Percentiles rank a stretch among this genome's conserved stretches.
Evolutionary conservation across 2,329 filamentous ascomycete species (phyloP).

Genomic region (Pseudogymnoascus pannorum): DNA sequence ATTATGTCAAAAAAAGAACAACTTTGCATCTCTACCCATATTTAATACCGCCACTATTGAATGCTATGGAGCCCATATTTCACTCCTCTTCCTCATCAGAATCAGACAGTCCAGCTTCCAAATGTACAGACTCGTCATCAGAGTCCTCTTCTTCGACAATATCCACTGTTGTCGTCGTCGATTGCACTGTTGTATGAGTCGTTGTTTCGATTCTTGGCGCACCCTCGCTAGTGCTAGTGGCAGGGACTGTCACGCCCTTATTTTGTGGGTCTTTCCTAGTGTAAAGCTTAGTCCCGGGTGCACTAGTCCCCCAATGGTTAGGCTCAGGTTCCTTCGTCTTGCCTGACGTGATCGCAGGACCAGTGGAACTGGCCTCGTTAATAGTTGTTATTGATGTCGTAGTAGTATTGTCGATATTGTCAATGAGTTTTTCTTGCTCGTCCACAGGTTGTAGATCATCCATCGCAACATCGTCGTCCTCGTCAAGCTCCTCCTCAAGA

Average conservation of each 20-base stretch:
- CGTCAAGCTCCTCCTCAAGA: conserved; percentile 19
- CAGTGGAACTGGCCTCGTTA: neutral
- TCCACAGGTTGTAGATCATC: conserved; percentile 6
- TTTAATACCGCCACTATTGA: neutral
- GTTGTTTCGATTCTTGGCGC: conserved; percentile 10
- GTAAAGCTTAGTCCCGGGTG: conserved; percentile 21
- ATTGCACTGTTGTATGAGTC: conserved; percentile 4
- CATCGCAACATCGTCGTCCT: conserved; percentile 1
- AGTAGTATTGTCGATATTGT: conserved; percentile 24
- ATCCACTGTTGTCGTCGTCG: conserved; percentile 12
- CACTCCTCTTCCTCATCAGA: conserved; percentile 36
- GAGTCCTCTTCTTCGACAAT: conserved; percentile 32
- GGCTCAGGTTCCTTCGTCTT: neutral
- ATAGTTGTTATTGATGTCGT: neutral
- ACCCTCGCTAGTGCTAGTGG: conserved; percentile 9
- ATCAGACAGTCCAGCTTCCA: conserved; percentile 40
- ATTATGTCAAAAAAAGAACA: conserved; percentile 1
- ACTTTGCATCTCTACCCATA: neutral
- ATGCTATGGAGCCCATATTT: neutral
- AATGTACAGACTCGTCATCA: conserved; percentile 41
- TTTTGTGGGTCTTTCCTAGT: conserved; percentile 11
- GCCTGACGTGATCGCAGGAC: neutral
- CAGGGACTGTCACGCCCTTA: neutral
- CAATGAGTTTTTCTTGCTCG: conserved; percentile 13
- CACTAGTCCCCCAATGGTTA: conserved; percentile 11